These are phyloP conservation scores for Camellia oleifera DNA, from an alignment of 179 eudicot species.

Conservation along the genomic window DNA sequence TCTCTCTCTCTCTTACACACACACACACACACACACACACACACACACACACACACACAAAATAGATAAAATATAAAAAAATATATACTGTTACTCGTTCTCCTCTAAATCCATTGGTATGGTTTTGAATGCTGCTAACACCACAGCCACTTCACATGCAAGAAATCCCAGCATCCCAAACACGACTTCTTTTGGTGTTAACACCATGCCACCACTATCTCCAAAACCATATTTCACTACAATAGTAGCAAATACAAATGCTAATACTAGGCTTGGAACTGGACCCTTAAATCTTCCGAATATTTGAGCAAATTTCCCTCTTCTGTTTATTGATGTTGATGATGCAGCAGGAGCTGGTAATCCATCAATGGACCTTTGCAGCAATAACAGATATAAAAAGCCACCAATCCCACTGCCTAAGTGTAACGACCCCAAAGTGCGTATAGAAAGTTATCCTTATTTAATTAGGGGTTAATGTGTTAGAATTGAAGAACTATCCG, in stretches of 20 bases:
- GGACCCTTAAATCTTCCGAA: constrained; percentile 49
- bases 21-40: not conserved
- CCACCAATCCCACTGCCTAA: constrained; percentile 64
- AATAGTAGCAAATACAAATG: constrained; percentile 38
- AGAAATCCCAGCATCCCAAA: constrained; percentile 86
- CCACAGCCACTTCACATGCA: constrained; percentile 67
- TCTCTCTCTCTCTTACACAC: too few relatives aligned
- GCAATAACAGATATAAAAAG: constrained; percentile 60
- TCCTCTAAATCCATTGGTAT: constrained; percentile 28
- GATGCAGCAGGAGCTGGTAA: constrained; percentile 40
- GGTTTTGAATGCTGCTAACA: constrained; percentile 89
- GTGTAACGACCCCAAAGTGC: too few relatives aligned
- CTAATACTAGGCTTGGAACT: constrained; percentile 37
- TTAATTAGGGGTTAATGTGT: too few relatives aligned
- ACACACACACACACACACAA: not conserved
- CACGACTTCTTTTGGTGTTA: constrained; percentile 59
- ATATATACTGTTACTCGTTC: constrained; percentile 15
- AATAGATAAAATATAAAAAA: constrained; percentile 13
- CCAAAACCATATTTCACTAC: constrained; percentile 40
- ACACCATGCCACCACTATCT: constrained; percentile 21
- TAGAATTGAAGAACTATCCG: too few relatives aligned
- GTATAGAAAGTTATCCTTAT: too few relatives aligned
- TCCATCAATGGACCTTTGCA: constrained; percentile 80
- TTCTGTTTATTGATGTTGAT: constrained; percentile 12
- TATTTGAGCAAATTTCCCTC: constrained; percentile 19